Conservation (phyloP, 768 basidiomycete genomes). For the Holtermanniella nyarrowii region DNA sequence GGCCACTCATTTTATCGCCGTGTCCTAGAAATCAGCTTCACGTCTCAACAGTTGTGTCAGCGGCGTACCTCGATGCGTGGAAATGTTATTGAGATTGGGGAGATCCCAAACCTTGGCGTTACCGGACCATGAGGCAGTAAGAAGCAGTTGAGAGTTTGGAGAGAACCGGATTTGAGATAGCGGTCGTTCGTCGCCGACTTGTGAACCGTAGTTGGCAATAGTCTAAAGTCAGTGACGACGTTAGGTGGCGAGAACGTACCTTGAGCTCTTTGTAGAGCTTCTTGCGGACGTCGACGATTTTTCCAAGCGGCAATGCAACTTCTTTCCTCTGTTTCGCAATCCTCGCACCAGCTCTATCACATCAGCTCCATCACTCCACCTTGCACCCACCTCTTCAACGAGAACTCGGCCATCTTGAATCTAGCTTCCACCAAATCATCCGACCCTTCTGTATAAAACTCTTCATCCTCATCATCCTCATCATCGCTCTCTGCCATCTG, state of each 20-base stretch:
- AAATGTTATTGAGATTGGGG: conserved; percentile 71
- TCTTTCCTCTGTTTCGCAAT: conserved; percentile 87
- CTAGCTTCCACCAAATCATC: conserved; percentile 77
- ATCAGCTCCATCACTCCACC: background rate
- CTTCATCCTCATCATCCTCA: conserved; percentile 51
- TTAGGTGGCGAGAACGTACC: conserved; percentile 45
- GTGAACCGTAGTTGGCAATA: conserved; percentile 90
- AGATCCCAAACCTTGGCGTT: conserved; percentile 92
- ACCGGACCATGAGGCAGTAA: conserved; percentile 94
- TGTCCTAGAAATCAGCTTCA: conserved; percentile 67
- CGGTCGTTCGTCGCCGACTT: conserved; percentile 94
- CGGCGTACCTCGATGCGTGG: conserved; percentile 58
- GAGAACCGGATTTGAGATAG: conserved; percentile 89
- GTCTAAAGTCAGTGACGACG: conserved; percentile 57
- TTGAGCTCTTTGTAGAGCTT: conserved; percentile 81
- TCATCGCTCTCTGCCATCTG: conserved; percentile 47
- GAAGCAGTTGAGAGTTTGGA: conserved; percentile 75
- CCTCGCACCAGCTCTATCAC: conserved; percentile 84
- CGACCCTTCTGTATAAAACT: conserved; percentile 90
- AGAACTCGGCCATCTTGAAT: conserved; percentile 79
- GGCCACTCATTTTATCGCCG: conserved; percentile 80
- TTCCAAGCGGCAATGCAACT: conserved; percentile 71
- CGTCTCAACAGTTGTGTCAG: background rate
- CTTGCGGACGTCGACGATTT: conserved; percentile 86
- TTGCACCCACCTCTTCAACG: conserved; percentile 71